phyloP scores from a whole-genome alignment of 306 rosid genomes.

The Lupinus albus region DNA sequence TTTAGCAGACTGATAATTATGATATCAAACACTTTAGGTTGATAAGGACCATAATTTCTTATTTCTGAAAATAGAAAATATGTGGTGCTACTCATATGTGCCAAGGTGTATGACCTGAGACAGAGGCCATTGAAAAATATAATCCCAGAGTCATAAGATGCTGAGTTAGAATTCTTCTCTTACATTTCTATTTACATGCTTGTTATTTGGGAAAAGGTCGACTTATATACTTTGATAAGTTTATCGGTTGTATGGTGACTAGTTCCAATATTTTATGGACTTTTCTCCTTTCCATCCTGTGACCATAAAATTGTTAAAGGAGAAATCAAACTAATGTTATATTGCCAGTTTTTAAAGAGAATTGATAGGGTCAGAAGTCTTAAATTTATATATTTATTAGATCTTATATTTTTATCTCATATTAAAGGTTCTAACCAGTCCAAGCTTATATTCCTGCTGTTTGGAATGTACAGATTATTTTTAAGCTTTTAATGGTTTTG shows the following conservation, averaged over 20 bases:
- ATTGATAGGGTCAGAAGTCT: background rate
- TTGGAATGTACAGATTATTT: background rate
- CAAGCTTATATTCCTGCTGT: conserved; percentile 7
- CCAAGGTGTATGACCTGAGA: background rate
- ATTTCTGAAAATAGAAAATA: conserved; percentile 1
- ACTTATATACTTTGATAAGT: conserved; percentile 13
- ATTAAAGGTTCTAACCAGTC: conserved; percentile 7
- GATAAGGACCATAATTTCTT: background rate
- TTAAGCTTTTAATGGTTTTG: conserved; percentile 16
- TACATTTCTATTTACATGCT: conserved; percentile 17
- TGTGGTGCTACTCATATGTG: background rate
- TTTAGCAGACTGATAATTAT: conserved; percentile 11
- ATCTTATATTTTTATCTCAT: conserved; percentile 1
- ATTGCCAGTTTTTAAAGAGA: background rate
- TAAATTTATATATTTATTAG: conserved; percentile 13
- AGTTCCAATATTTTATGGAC: conserved; percentile 19
- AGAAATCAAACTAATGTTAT: background rate
- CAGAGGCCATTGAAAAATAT: background rate
- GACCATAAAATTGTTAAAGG: background rate
- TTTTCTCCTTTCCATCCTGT: conserved; percentile 6
- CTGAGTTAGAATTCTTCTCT: background rate
- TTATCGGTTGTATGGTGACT: conserved; percentile 12
- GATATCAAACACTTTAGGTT: conserved; percentile 15
- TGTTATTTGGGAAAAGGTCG: conserved; percentile 6
- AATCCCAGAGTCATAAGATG: background rate